Conservation (phyloP, 495 filamentous ascomycete genomes). For the Penicillium turbatum region DNA sequence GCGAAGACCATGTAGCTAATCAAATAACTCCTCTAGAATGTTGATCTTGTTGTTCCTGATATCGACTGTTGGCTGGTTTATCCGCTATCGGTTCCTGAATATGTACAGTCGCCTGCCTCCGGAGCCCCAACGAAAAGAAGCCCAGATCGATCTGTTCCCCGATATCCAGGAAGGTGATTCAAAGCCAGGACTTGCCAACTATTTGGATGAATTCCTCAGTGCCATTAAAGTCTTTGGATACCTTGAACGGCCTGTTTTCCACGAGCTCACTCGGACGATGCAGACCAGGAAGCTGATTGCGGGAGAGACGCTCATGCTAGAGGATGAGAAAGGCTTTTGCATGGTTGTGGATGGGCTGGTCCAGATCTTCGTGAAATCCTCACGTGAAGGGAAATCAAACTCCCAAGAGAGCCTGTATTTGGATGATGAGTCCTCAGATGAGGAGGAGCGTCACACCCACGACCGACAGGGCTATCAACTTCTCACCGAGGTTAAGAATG, state of each 20-base stretch:
- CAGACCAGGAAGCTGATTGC: conserved; percentile 94
- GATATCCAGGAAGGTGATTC: conserved; percentile 85
- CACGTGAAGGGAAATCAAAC: conserved; percentile 48
- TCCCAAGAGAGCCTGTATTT: conserved; percentile 21
- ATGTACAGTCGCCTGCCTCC: conserved; percentile 92
- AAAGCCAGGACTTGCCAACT: conserved; percentile 87
- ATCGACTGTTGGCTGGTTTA: conserved; percentile 84
- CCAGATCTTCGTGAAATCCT: conserved; percentile 96
- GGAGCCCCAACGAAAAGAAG: conserved; percentile 93
- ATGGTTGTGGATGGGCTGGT: conserved; percentile 95
- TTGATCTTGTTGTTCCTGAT: conserved; percentile 71
- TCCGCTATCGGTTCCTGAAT: conserved; percentile 89
- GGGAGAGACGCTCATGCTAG: conserved; percentile 87
- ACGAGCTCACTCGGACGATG: conserved; percentile 96
- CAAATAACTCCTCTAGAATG: conserved; percentile 46
- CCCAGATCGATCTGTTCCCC: conserved; percentile 89
- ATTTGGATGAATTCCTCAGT: conserved; percentile 95
- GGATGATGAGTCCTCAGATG: conserved; percentile 52
- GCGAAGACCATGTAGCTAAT: neutral
- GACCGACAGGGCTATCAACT: conserved; percentile 82
- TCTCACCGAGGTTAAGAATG: conserved; percentile 95
- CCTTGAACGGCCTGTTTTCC: conserved; percentile 91
- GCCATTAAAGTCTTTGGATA: conserved; percentile 99
- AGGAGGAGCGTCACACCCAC: conserved; percentile 55
- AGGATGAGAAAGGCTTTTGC: conserved; percentile 98